Evolutionary conservation across 1,139 yeast genomes (phyloP).

Genomic region (Kurtzmaniella natalensis): DNA sequence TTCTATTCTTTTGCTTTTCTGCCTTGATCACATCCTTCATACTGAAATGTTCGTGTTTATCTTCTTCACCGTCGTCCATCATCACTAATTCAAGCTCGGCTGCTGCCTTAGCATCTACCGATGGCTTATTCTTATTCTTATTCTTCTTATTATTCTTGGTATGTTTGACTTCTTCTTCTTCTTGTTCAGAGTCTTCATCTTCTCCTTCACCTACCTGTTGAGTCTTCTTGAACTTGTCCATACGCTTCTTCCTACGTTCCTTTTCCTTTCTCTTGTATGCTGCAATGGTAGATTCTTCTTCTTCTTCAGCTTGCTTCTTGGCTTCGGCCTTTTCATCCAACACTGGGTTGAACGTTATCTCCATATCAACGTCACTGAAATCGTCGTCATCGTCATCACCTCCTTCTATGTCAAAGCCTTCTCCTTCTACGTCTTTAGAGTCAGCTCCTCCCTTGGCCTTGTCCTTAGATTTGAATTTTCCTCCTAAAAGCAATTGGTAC

Average conservation of each 20-base stretch:
- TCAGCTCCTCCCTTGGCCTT: conserved; percentile 12
- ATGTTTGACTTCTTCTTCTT: conserved; percentile 15
- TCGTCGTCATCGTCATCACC: conserved; percentile 39
- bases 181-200: conserved; percentile 15
- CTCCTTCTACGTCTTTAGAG: conserved; percentile 12
- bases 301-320: conserved; percentile 28
- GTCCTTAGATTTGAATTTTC: conserved; percentile 34
- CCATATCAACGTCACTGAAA: conserved; percentile 86
- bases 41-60: conserved; percentile 59
- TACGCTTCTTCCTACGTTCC: conserved; percentile 82
- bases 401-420: conserved; percentile 16
- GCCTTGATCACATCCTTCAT: conserved; percentile 75
- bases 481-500: conserved; percentile 60
- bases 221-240: conserved; percentile 62
- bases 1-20: conserved; percentile 59
- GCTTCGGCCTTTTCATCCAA: conserved; percentile 43
- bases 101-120: conserved; percentile 37
- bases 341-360: conserved; percentile 93
- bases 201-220: conserved; percentile 43
- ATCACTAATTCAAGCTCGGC: conserved; percentile 74
- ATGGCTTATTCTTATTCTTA: conserved; percentile 18
- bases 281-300: conserved; percentile 75
- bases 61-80: conserved; percentile 52
- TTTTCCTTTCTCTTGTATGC: conserved; percentile 84
- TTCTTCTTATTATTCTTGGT: conserved; percentile 15